Base-by-base conservation (phyloP, 2,329 filamentous ascomycete genomes). In the Neofusicoccum cordaticola region DNA sequence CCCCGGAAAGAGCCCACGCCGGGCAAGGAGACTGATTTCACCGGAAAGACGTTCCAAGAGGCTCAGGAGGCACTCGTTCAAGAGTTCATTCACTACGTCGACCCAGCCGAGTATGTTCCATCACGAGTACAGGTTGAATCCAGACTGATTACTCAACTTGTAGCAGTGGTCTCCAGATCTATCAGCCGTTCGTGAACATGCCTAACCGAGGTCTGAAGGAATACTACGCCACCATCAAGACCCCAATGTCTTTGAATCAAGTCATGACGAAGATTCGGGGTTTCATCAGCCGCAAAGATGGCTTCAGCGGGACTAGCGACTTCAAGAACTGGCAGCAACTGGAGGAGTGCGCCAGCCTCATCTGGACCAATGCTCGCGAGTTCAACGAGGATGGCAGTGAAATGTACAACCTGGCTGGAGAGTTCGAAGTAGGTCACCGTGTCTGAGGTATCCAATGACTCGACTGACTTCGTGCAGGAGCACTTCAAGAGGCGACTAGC, bases 301-400 rank as follows among this genome's bases (percentile, higher is more conserved):
- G 87, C 31, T 83, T 86, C 6, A 83, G 84, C 2, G 81, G 79
- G 11, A 74, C 78, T 31, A 89, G 89, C 56, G 88, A 92, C 53
- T 92, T 93, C 77, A 93, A 92, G 75, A 90, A 82, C 58, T 97
- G 93, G 93, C 84, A 88, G 64, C 84, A 88, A 0, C 92, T 97
- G 69, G 92, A 92, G 74, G 88, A 93, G 62, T 90, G 91, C 71
- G 84, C 91, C 12, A 90, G 88, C 71, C 84, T 91, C 61, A 88
- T 97, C 48, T 97, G 93, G 93, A 85, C 84, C 56, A 97, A 97
- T 76, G 92, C 93, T 0, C 90, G 88, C 71, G 89, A 89, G 66
- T 97, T 94, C 81, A 97, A 97, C 69, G 92, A 97, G 75, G 93
- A 97, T 73, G 91, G 90, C 3, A 97, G 93, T 72, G 90, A 92